A percentile compares a stretch with the other conserved stretches of the same genome.
These are phyloP conservation scores for Geosmithia putterillii DNA, from an alignment of 2,329 filamentous ascomycete species.

Conservation along the genomic window DNA sequence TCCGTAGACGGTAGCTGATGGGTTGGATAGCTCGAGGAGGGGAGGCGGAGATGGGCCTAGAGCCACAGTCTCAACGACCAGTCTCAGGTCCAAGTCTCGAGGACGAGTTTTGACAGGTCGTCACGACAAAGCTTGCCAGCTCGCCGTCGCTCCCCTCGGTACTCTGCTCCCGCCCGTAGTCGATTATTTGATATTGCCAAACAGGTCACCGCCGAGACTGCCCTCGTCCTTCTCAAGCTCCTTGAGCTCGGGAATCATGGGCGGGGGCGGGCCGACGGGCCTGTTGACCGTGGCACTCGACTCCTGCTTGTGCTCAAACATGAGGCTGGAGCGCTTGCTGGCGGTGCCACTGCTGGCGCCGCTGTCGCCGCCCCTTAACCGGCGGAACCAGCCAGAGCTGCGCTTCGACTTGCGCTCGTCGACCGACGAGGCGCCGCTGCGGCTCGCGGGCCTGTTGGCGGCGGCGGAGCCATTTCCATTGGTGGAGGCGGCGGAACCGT, in stretches of 20 bases:
- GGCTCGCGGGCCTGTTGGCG: slow-evolving; percentile 35
- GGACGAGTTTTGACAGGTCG: no score
- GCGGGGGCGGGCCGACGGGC: slow-evolving; percentile 38
- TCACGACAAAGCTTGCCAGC: no score
- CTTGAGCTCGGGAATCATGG: slow-evolving; percentile 47
- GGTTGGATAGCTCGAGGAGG: background rate
- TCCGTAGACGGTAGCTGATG: background rate
- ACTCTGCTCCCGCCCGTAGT: background rate
- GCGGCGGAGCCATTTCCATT: no score
- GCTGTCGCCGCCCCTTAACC: slow-evolving; percentile 28
- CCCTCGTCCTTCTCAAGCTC: slow-evolving; percentile 36
- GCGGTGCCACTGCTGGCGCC: background rate
- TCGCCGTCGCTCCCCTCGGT: background rate
- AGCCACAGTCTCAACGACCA: no score
- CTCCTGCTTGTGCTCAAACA: slow-evolving; percentile 18
- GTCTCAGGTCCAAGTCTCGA: no score
- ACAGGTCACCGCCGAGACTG: slow-evolving; percentile 36
- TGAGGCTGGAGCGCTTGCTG: slow-evolving; percentile 26
- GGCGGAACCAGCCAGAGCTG: slow-evolving; percentile 46
- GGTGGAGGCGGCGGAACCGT: slow-evolving; percentile 9
- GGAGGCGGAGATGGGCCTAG: background rate
- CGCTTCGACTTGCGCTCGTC: slow-evolving; percentile 43
- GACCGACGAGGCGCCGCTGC: slow-evolving; percentile 31
- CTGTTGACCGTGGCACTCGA: slow-evolving; percentile 10
- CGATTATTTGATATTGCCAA: slow-evolving; percentile 44